Evolutionary conservation across 495 filamentous ascomycete species (phyloP), one percentile per base, ranked within the genome.

Genomic region (Aspergillus funiculosus): DNA sequence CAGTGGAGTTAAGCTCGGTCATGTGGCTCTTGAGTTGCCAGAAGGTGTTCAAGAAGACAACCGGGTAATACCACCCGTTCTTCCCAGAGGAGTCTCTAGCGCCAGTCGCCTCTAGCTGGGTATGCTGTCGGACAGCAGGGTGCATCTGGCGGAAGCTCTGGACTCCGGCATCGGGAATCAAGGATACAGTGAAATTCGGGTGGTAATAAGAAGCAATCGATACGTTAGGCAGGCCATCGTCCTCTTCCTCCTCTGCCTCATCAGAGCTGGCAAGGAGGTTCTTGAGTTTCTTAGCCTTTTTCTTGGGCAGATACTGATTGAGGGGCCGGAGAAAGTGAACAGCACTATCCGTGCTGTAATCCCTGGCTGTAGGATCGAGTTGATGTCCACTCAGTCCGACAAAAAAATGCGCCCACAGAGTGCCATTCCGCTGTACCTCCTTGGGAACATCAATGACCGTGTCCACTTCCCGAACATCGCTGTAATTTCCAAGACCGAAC

Each of bases 21-120:
- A 96, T 97, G 49, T 97, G 89, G 46, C 76, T 78, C 59, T 77
- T 85, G 52, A 98, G 73, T 65, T 96, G 88, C 92, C 92, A 98
- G 70, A 98, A 98, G 4, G 89, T 92, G 64, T 97, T 98, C 63
- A 89, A 63, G 59, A 82, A 98, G 21, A 95, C 63, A 43, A 95
- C 81, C 4, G 92, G 92, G 60, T 92, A 98, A 66, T 96, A 98
- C 92, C 92, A 98, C 31, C 85, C 85, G 67, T 96, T 90, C 62
- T 89, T 78, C 5, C 92, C 92, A 4, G 79, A 79, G 4, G 68
- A 74, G 65, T 98, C 92, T 24, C 92, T 69, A 47, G 75, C 86
- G 61, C 74, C 85, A 50, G 61, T 87, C 2, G 64, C 64, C 58
- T 97, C 92, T 34, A 95, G 75, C 22, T 80, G 78, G 1, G 95